Conservation (phyloP, 805 yeast genomes). For the Monosporozyma aquatica region DNA sequence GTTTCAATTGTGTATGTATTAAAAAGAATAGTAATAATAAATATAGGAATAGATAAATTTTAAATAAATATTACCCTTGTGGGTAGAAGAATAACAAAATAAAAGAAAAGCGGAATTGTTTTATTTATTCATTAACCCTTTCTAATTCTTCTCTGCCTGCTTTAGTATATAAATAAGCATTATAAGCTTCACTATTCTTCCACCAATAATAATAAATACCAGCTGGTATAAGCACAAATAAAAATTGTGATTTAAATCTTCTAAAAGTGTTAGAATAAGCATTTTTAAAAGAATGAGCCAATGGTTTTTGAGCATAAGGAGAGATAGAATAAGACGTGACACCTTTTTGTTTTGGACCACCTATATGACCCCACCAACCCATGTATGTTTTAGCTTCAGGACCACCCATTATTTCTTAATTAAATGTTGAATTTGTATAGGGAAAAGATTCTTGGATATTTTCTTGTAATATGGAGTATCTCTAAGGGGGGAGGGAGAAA, state of each 20-base stretch:
- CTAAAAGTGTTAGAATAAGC: slow-evolving; percentile 90
- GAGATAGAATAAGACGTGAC: slow-evolving; percentile 83
- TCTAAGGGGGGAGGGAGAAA: too few relatives aligned
- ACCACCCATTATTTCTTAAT: slow-evolving; percentile 68
- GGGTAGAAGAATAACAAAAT: too few relatives aligned
- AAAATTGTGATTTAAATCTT: slow-evolving; percentile 79
- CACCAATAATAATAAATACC: slow-evolving; percentile 77
- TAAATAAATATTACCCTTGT: too few relatives aligned
- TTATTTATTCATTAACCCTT: slow-evolving; percentile 36
- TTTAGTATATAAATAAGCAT: slow-evolving; percentile 90
- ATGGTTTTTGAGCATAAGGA: slow-evolving; percentile 87
- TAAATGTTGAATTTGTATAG: neutral
- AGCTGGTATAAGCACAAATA: slow-evolving; percentile 72
- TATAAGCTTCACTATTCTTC: slow-evolving; percentile 81
- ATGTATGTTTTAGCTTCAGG: slow-evolving; percentile 68
- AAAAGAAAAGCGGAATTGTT: too few relatives aligned
- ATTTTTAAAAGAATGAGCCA: slow-evolving; percentile 76
- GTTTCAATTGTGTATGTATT: neutral
- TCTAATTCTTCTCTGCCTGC: slow-evolving; percentile 94
- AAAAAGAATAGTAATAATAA: neutral
- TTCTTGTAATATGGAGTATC: too few relatives aligned
- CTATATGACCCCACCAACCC: slow-evolving; percentile 98
- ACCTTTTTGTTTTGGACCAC: slow-evolving; percentile 80
- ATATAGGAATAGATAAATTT: neutral
- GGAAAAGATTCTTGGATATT: too few relatives aligned